These are phyloP conservation scores for Yarrowia hollandica DNA, from an alignment of 805 yeast genomes.

Conservation along the genomic window DNA sequence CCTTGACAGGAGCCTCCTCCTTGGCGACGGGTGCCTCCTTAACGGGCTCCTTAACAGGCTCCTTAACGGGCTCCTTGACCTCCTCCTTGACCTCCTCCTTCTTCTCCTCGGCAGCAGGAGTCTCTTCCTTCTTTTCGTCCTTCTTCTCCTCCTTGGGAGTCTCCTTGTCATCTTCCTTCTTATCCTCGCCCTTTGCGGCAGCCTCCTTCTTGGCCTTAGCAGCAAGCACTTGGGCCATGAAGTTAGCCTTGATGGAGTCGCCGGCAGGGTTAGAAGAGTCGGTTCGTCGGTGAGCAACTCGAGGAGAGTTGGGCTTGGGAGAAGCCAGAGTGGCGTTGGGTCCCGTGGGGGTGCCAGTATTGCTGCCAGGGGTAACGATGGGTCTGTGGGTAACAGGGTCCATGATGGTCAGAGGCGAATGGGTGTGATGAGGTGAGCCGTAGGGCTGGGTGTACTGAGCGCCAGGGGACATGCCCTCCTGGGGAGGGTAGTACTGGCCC, in stretches of 20 bases:
- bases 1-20: constrained; percentile 8
- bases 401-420: constrained; percentile 36
- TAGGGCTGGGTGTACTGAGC: constrained; percentile 22
- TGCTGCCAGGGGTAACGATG: constrained; percentile 30
- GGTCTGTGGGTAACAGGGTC: constrained; percentile 38
- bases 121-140: background rate
- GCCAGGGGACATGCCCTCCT: constrained; percentile 23
- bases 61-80: constrained; percentile 20
- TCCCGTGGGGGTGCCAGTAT: constrained; percentile 17
- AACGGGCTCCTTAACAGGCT: constrained; percentile 4
- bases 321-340: constrained; percentile 25
- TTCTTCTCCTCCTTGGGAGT: constrained; percentile 23
- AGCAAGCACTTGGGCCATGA: constrained; percentile 26
- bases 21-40: constrained; percentile 30
- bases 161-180: too few species aligned
- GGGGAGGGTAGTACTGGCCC: constrained; percentile 13
- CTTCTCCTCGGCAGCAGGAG: background rate
- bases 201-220: constrained; percentile 29
- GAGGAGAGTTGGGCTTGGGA: constrained; percentile 21
- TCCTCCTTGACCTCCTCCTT: constrained; percentile 11
- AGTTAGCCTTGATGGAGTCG: constrained; percentile 27
- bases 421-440: constrained; percentile 27
- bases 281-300: constrained; percentile 20
- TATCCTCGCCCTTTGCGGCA: background rate
- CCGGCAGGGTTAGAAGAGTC: constrained; percentile 22